A percentile compares a stretch with the other conserved stretches of the same genome.
phyloP scores from a whole-genome alignment of 257 asterid species.

The Fraxinus quadrangulata region DNA sequence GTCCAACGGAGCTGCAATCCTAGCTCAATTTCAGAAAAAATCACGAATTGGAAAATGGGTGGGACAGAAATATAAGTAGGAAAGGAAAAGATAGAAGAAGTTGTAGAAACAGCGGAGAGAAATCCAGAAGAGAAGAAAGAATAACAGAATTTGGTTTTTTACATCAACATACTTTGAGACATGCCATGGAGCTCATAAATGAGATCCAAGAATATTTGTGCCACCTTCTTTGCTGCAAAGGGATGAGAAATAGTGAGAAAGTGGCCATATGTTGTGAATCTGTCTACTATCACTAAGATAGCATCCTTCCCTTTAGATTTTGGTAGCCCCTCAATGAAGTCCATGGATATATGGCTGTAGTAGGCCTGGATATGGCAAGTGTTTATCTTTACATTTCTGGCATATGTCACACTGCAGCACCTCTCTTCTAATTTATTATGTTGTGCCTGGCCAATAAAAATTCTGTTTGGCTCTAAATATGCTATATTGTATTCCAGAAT shows the following conservation, averaged over 20 bases:
- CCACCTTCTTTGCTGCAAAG: background rate
- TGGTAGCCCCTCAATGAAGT: background rate
- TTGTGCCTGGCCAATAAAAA: slow-evolving; percentile 6
- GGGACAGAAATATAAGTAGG: no score
- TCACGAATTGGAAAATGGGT: no score
- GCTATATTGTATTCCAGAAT: background rate
- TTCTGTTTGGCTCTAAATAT: background rate
- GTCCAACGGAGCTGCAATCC: no score
- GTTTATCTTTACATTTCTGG: background rate
- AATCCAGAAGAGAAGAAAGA: no score
- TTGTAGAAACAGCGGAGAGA: no score
- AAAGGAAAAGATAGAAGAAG: no score
- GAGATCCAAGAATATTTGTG: background rate
- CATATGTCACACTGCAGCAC: background rate
- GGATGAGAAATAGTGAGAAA: background rate
- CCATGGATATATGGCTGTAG: no score
- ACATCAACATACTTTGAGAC: background rate
- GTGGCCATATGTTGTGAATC: background rate
- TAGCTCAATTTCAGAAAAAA: no score
- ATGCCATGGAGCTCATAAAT: background rate
- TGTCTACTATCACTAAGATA: slow-evolving; percentile 5
- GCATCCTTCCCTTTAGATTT: background rate
- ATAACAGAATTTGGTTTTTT: no score
- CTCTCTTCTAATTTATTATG: background rate
- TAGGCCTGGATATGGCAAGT: background rate